Evolutionary conservation across 2,329 filamentous ascomycete species (phyloP).

Genomic region (Fusarium lyarnte): DNA sequence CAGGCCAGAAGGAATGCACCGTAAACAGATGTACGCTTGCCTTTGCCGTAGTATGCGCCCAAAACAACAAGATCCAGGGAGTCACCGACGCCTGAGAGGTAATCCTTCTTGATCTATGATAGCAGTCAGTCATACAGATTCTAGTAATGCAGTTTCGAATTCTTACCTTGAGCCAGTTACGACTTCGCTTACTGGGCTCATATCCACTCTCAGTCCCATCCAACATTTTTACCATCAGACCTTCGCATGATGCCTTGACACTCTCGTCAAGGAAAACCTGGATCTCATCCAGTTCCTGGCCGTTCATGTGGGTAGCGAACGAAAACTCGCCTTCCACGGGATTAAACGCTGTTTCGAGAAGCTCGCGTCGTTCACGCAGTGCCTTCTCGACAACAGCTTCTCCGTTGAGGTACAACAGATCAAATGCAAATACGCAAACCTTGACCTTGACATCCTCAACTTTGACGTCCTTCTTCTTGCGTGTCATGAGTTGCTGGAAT

Average conservation of each 20-base stretch:
- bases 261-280: constrained; percentile 92
- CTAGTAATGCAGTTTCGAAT: background rate
- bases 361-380: constrained; percentile 82
- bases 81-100: constrained; percentile 91
- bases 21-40: constrained; percentile 95
- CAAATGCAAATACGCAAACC: constrained; percentile 97
- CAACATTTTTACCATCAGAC: constrained; percentile 99
- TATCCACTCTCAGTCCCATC: constrained; percentile 93
- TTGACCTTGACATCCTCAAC: constrained; percentile 95
- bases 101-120: constrained; percentile 91
- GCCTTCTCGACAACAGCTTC: constrained; percentile 88
- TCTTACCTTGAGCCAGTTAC: constrained; percentile 94
- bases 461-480: constrained; percentile 97
- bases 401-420: constrained; percentile 92
- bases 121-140: constrained; percentile 65
- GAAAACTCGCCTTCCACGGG: constrained; percentile 89
- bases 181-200: constrained; percentile 93
- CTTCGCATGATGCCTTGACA: constrained; percentile 95
- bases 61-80: constrained; percentile 96
- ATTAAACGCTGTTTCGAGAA: constrained; percentile 77
- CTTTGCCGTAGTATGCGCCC: constrained; percentile 92
- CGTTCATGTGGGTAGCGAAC: constrained; percentile 87
- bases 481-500: constrained; percentile 98
- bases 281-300: constrained; percentile 91
- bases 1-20: constrained; percentile 95